These are phyloP conservation scores for Dendryphion nanum DNA, from an alignment of 2,329 filamentous ascomycete species.

Conservation along the genomic window DNA sequence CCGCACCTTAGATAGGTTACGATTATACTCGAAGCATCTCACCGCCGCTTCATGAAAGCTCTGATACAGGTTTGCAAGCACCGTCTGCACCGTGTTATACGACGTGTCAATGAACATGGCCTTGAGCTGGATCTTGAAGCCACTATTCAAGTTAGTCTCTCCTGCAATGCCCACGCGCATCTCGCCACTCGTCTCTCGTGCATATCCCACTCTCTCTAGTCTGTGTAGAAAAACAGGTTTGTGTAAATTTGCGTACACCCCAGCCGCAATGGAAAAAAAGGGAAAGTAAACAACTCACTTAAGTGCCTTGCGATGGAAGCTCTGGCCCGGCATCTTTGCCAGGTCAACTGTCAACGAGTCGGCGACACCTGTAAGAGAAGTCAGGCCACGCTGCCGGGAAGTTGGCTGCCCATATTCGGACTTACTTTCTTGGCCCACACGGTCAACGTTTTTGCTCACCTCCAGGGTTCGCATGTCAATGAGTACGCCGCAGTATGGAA, in stretches of 20 bases:
- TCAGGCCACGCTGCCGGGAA: conserved; percentile 5
- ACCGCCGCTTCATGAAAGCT: conserved; percentile 75
- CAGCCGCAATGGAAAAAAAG: not conserved
- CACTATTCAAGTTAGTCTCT: conserved; percentile 34
- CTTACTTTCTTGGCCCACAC: conserved; percentile 52
- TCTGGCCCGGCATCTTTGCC: conserved; percentile 68
- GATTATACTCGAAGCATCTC: conserved; percentile 65
- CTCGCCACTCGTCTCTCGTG: too few species aligned
- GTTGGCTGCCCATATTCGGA: conserved; percentile 5
- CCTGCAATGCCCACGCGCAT: not conserved
- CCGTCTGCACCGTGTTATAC: conserved; percentile 69
- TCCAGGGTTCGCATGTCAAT: conserved; percentile 76
- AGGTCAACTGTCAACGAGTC: conserved; percentile 79
- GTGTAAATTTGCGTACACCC: not conserved
- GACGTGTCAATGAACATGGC: conserved; percentile 78
- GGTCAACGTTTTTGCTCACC: conserved; percentile 66
- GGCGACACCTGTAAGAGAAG: conserved; percentile 51
- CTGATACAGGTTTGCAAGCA: conserved; percentile 72
- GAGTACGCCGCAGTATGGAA: conserved; percentile 84
- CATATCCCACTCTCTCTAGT: too few species aligned
- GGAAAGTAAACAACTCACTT: conserved; percentile 45
- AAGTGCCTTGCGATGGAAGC: conserved; percentile 77
- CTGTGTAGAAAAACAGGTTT: too few species aligned
- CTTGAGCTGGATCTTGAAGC: conserved; percentile 83
- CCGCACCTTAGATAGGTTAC: conserved; percentile 56